Evolutionary conservation across 805 yeast genomes (phyloP).

Genomic region (Novakomyces olei): DNA sequence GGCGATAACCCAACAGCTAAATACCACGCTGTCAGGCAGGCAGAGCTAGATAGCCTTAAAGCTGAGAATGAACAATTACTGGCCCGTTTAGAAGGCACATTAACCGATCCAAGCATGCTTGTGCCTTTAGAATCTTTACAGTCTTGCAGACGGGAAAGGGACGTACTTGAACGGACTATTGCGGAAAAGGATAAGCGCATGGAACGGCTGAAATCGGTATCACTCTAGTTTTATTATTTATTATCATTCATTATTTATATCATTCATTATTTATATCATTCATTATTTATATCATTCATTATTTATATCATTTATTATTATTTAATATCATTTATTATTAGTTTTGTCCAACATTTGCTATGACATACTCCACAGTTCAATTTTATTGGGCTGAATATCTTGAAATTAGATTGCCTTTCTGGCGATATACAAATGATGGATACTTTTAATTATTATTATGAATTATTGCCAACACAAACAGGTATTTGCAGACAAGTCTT

Average conservation of each 20-base stretch:
- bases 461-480: too few species aligned
- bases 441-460: slow-evolving; percentile 5
- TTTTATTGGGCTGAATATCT: too few species aligned
- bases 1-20: slow-evolving; percentile 40
- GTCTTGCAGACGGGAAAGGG: slow-evolving; percentile 32
- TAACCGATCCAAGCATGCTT: slow-evolving; percentile 12
- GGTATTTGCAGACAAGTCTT: slow-evolving; percentile 41
- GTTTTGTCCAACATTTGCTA: too few species aligned
- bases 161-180: slow-evolving; percentile 25
- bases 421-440: neutral
- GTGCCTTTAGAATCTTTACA: slow-evolving; percentile 47
- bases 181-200: slow-evolving; percentile 30
- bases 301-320: too few species aligned
- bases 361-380: too few species aligned
- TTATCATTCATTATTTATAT: too few species aligned
- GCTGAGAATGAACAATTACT: slow-evolving; percentile 39
- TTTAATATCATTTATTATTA: too few species aligned
- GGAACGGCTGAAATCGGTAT: slow-evolving; percentile 25
- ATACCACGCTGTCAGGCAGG: slow-evolving; percentile 38
- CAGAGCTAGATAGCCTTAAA: slow-evolving; percentile 27
- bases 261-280: too few species aligned
- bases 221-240: too few species aligned
- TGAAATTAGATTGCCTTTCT: too few species aligned
- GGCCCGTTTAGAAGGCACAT: slow-evolving; percentile 10
- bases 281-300: too few species aligned